These are phyloP conservation scores for Penstemon davidsonii DNA, from an alignment of 257 asterid species.

Conservation along the genomic window DNA sequence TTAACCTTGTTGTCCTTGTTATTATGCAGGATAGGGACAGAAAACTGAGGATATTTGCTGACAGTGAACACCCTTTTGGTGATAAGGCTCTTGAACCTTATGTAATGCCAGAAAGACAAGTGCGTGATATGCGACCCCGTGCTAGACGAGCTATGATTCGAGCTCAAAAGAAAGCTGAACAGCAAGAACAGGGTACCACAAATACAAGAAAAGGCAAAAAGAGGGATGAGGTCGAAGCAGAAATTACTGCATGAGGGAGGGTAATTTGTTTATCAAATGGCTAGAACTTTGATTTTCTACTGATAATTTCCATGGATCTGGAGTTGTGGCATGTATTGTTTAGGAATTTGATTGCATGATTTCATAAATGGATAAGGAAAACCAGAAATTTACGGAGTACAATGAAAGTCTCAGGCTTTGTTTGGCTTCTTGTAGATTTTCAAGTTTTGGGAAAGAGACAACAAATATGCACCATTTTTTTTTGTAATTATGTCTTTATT, in stretches of 20 bases:
- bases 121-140: conserved; percentile 92
- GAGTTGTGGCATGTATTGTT: conserved; percentile 8
- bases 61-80: conserved; percentile 79
- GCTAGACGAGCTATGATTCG: conserved; percentile 84
- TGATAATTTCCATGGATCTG: not conserved
- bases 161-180: conserved; percentile 91
- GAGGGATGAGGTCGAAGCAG: conserved; percentile 45
- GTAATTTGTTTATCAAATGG: not conserved
- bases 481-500: no score
- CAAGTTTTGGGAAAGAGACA: no score
- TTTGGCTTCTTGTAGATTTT: no score
- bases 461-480: no score
- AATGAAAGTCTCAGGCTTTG: no score
- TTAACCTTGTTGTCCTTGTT: not conserved
- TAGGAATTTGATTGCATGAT: not conserved
- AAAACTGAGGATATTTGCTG: conserved; percentile 87
- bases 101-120: conserved; percentile 83
- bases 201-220: conserved; percentile 61
- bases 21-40: conserved; percentile 76
- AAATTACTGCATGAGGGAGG: conserved; percentile 35
- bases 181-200: conserved; percentile 51
- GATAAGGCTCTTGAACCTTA: conserved; percentile 72
- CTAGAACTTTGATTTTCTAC: conserved; percentile 11
- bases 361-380: no score
- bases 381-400: no score